phyloP scores from a whole-genome alignment of 495 filamentous ascomycete genomes.

The Neurospora intermedia region DNA sequence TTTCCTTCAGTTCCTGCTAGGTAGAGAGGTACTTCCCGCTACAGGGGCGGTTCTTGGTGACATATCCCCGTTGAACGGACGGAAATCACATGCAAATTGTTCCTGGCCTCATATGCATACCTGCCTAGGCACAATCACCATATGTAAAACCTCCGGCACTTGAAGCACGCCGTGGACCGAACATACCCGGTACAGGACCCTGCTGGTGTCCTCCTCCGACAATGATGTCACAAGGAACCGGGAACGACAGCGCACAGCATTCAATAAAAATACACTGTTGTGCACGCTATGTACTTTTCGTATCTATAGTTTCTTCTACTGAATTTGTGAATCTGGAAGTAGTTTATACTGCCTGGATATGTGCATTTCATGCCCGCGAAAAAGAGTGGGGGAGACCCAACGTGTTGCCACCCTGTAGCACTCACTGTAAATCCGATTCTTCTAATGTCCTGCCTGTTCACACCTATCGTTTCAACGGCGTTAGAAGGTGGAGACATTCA shows the following conservation, averaged over 20 bases:
- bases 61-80: neutral
- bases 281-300: neutral
- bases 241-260: no score
- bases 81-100: neutral
- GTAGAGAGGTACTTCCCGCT: neutral
- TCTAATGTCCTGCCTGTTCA: no score
- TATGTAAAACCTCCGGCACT: neutral
- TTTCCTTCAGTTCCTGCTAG: no score
- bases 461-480: no score
- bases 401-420: no score
- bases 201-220: neutral
- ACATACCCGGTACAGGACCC: neutral
- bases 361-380: no score
- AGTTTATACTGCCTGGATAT: no score
- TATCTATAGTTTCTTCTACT: neutral
- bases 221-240: neutral
- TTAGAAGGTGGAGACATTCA: no score
- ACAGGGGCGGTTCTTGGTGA: neutral
- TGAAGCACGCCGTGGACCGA: neutral
- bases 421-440: no score
- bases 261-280: no score
- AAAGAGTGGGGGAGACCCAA: no score
- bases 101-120: neutral
- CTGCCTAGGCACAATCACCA: neutral
- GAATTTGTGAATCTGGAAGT: neutral